phyloP scores from a whole-genome alignment of 208 protist species.

The Wallacemonas sp. region DNA sequence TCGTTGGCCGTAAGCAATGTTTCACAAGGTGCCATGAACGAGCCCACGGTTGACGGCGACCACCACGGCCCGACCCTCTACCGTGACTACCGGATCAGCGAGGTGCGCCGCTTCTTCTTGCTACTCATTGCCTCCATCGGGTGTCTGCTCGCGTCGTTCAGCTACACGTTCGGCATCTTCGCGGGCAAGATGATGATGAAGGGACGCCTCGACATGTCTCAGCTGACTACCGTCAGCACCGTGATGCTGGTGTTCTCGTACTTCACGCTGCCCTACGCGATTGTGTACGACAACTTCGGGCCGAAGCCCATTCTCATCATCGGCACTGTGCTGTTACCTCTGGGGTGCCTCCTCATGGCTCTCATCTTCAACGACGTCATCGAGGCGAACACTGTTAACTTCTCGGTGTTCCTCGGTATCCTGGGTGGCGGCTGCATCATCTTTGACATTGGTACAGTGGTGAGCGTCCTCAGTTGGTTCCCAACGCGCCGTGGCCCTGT shows the following conservation, averaged over 20 bases:
- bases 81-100: constrained; percentile 2
- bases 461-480: constrained; percentile 39
- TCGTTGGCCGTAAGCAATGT: too few relatives aligned
- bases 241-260: constrained; percentile 19
- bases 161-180: constrained; percentile 9
- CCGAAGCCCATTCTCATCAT: constrained; percentile 24
- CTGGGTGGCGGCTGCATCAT: constrained; percentile 22
- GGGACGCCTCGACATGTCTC: constrained; percentile 4
- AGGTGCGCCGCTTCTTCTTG: constrained; percentile 1
- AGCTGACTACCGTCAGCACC: constrained; percentile 35
- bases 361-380: constrained; percentile 32
- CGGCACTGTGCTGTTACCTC: constrained; percentile 19
- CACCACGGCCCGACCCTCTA: too few relatives aligned
- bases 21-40: too few relatives aligned
- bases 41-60: too few relatives aligned
- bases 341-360: constrained; percentile 21
- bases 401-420: constrained; percentile 17
- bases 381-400: constrained; percentile 12
- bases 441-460: constrained; percentile 33
- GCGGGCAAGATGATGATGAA: constrained; percentile 10
- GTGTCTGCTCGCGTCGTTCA: constrained; percentile 1
- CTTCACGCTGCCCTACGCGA: constrained; percentile 29
- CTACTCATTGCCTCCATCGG: not conserved
- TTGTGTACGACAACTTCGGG: constrained; percentile 36
- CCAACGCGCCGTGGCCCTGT: constrained; percentile 31